Percentiles rank a stretch among this genome's conserved stretches.
phyloP scores from a whole-genome alignment of 129 eudicot genomes.

The Rutidosis leptorrhynchoides region DNA sequence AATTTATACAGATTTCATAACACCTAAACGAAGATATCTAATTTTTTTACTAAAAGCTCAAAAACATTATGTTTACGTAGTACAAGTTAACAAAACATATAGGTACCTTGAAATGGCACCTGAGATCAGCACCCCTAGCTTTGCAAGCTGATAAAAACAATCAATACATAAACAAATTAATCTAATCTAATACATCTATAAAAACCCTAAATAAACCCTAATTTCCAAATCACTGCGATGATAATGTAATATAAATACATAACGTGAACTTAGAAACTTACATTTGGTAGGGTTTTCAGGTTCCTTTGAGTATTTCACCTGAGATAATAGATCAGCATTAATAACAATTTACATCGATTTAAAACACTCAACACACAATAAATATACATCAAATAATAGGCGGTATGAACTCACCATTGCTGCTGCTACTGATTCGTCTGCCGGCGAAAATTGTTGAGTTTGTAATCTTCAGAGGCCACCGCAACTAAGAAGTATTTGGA shows the following conservation, averaged over 20 bases:
- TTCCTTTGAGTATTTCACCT: conserved; percentile 66
- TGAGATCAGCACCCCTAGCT: conserved; percentile 64
- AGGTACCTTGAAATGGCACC: conserved; percentile 66
- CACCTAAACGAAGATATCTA: neutral
- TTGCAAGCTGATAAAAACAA: conserved; percentile 51
- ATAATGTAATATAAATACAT: neutral
- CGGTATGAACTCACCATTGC: conserved; percentile 21
- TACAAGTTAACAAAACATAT: neutral
- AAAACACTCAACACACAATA: neutral
- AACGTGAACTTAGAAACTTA: conserved; percentile 12
- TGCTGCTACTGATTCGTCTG: conserved; percentile 20
- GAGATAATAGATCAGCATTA: neutral
- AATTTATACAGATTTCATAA: neutral
- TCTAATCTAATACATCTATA: neutral
- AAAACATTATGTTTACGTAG: neutral
- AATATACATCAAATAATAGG: neutral
- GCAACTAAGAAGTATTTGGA: conserved; percentile 12
- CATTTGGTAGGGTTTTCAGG: conserved; percentile 68
- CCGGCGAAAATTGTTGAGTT: conserved; percentile 6
- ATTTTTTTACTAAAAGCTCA: neutral
- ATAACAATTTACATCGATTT: neutral
- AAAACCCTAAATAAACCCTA: neutral
- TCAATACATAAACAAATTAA: neutral
- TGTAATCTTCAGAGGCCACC: conserved; percentile 31
- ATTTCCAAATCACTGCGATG: neutral